Conservation (phyloP, 192 early-diverging fungal genomes). For the Backusella australiensis region DNA sequence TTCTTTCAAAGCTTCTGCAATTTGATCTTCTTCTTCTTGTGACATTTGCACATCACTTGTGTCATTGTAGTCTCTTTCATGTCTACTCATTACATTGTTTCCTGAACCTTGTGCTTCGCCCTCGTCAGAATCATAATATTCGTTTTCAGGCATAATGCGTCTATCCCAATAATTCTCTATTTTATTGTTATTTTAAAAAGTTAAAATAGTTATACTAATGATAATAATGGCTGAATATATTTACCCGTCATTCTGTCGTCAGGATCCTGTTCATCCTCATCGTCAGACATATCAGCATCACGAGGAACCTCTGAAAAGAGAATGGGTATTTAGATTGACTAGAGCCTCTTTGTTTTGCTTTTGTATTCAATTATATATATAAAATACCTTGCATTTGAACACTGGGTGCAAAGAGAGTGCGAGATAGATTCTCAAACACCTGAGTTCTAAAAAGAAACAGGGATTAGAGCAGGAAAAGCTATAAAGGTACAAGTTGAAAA, state of each 20-base stretch:
- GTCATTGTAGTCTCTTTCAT: constrained; percentile 24
- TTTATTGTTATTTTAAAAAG: background rate
- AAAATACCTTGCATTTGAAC: constrained; percentile 71
- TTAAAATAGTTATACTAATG: too few species aligned
- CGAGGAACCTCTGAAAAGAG: constrained; percentile 62
- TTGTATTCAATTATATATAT: background rate
- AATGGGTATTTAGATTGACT: background rate
- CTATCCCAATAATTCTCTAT: constrained; percentile 62
- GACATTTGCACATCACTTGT: constrained; percentile 12
- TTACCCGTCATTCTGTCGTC: constrained; percentile 34
- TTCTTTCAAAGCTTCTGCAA: constrained; percentile 18
- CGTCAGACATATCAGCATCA: constrained; percentile 61
- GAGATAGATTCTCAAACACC: constrained; percentile 70
- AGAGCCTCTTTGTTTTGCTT: too few species aligned
- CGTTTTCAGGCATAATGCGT: constrained; percentile 66
- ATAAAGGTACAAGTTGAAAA: background rate
- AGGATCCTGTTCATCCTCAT: constrained; percentile 68
- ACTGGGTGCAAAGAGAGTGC: constrained; percentile 66
- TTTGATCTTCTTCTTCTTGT: constrained; percentile 33
- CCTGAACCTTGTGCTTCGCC: constrained; percentile 27
- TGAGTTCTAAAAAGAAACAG: constrained; percentile 29
- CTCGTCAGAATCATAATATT: constrained; percentile 79
- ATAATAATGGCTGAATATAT: background rate
- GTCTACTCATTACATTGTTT: constrained; percentile 11
- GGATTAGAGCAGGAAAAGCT: background rate